These are phyloP conservation scores for Penstemon davidsonii DNA, from an alignment of 257 asterid genomes.

Conservation along the genomic window DNA sequence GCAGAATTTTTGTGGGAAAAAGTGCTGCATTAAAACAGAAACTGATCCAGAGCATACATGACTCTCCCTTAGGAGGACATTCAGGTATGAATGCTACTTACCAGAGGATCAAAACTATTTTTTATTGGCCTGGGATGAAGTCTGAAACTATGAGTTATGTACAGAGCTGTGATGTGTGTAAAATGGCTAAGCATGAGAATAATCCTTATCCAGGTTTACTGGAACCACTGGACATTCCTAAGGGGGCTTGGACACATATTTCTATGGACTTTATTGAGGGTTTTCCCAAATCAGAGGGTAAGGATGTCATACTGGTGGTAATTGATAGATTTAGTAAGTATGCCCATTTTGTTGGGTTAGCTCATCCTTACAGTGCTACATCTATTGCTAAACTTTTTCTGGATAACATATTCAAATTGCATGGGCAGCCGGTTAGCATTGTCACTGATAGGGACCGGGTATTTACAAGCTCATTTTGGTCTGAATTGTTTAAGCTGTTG, in stretches of 20 bases:
- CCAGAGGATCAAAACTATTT: neutral
- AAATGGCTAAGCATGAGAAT: neutral
- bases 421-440: neutral
- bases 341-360: neutral
- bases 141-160: neutral
- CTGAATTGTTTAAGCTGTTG: neutral
- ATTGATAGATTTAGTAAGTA: conserved; percentile 2
- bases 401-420: neutral
- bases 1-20: neutral
- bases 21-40: neutral
- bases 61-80: neutral
- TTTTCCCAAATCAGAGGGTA: neutral
- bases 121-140: neutral
- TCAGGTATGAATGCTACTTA: neutral
- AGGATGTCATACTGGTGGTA: neutral
- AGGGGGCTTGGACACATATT: neutral
- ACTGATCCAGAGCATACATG: neutral
- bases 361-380: neutral
- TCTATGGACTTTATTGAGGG: conserved; percentile 14
- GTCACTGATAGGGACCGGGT: neutral
- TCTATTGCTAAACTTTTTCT: neutral
- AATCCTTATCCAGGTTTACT: too few species aligned
- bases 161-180: neutral
- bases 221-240: too few species aligned
- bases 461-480: neutral